phyloP scores from a whole-genome alignment of 2,329 filamentous ascomycete species.

The Coniochaeta ligniaria region DNA sequence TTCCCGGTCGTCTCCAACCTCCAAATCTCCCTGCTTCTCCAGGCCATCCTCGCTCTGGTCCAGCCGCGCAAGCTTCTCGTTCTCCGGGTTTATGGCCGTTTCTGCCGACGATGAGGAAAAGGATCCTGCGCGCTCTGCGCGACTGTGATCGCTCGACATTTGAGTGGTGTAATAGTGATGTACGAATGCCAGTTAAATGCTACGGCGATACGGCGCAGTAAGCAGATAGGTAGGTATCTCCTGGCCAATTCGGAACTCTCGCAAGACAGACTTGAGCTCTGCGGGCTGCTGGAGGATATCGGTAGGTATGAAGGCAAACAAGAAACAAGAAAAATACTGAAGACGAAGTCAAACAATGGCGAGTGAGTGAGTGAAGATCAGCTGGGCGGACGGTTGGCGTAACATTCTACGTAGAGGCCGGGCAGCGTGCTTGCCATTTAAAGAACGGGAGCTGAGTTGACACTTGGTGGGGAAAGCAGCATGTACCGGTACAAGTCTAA shows the following conservation, averaged over 20 bases:
- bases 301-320: neutral
- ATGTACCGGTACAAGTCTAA: neutral
- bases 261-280: neutral
- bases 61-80: slow-evolving; percentile 21
- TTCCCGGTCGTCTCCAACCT: slow-evolving; percentile 30
- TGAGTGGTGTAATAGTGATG: neutral
- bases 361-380: neutral
- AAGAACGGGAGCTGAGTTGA: neutral
- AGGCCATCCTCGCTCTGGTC: slow-evolving; percentile 23
- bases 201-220: neutral
- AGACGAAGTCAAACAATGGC: neutral
- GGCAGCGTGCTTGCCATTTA: neutral
- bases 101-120: slow-evolving; percentile 26
- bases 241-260: neutral
- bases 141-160: slow-evolving; percentile 16
- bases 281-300: neutral
- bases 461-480: neutral
- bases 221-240: neutral
- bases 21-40: slow-evolving; percentile 26
- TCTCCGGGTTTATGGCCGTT: slow-evolving; percentile 22
- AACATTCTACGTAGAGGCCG: neutral
- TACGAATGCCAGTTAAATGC: neutral
- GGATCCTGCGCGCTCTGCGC: slow-evolving; percentile 19
- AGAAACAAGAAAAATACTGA: neutral
- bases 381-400: neutral